These are phyloP conservation scores for Chlorella sp. DNA, from an alignment of 139 green algal species.

Conservation along the genomic window DNA sequence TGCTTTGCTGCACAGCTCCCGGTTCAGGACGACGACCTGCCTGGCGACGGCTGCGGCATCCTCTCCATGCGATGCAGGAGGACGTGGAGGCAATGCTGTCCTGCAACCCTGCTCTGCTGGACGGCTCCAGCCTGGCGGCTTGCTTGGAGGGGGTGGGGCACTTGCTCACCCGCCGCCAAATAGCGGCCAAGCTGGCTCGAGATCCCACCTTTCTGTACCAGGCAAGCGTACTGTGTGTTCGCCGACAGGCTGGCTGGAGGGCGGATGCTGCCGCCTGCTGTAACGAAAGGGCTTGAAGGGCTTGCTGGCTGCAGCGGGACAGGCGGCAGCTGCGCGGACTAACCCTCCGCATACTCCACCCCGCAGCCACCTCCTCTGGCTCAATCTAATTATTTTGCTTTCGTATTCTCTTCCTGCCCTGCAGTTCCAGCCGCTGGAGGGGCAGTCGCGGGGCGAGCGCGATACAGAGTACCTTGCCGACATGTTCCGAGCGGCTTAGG, in stretches of 20 bases:
- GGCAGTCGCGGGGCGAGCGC: slow-evolving; percentile 13
- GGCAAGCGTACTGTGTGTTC: too few relatives aligned
- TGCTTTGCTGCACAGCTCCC: too few relatives aligned
- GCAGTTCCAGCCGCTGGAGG: slow-evolving; percentile 35
- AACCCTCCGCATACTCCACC: not conserved
- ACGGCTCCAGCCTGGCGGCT: not conserved
- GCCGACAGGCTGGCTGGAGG: too few relatives aligned
- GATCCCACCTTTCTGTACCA: slow-evolving; percentile 31
- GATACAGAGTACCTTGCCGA: slow-evolving; percentile 27
- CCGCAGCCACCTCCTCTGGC: not conserved
- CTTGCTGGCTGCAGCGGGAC: not conserved
- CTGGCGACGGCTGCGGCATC: not conserved
- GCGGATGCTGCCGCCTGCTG: not conserved
- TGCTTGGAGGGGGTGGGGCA: slow-evolving; percentile 18
- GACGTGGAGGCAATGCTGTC: slow-evolving; percentile 28
- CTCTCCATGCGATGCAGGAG: not conserved
- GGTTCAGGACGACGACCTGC: not conserved
- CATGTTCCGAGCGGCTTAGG: not conserved
- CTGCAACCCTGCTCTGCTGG: slow-evolving; percentile 1
- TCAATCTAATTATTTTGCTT: too few relatives aligned
- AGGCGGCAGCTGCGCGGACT: not conserved
- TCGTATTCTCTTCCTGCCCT: not conserved
- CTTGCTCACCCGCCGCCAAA: not conserved
- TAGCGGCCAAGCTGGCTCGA: not conserved
- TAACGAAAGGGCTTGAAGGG: not conserved